Base-by-base conservation (phyloP, 257 asterid genomes). In the Buddleja alternifolia region DNA sequence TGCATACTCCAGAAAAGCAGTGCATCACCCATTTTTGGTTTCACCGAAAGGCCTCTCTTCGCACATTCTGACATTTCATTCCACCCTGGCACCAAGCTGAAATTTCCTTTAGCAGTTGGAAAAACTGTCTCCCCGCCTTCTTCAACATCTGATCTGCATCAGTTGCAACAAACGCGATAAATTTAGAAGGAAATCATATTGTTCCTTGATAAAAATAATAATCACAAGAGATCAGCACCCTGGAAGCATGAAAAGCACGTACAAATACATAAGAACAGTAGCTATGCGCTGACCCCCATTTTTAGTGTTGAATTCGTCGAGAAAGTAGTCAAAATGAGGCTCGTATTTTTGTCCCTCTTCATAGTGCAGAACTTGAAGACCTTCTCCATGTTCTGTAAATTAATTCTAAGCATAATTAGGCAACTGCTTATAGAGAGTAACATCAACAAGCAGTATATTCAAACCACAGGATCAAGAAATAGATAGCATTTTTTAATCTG, bases 41-140 rank as follows among this genome's bases (percentile, higher is more conserved):
- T 89, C 58, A 89, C 83, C 0, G 87, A 61, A 32, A 86, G 76
- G 9, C 92, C 96, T 50, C 73, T 67, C 73, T 79, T 86, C 7
- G 88, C 93, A 68, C 96, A 86, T 60, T 80, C 90, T 20, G 96
- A 84, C 84, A 66, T 60, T 47, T 81, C 88, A 67, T 73, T 78
- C 88, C 92, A 81, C 53, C 84, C 84, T 4, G 84, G 84, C 53
- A 7, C 8, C 8, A 74, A 58, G 66, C 84, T 83, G 34, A 68
- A 82, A 71, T 81, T 84, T 24, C 85, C 86, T 34, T 23, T 73
- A 3, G 92, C 83, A 10, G 66, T 73, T 32, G 96, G 96, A 17
- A 89, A 86, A 66, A 89, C 79, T 8, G 96, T 89, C 75, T 89
- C 94, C 9, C 96, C 96, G 19, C 94, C 96, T 83, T 86, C 92